Evolutionary conservation across 345 rosid genomes (phyloP), one percentile per base, ranked within the genome.

Genomic region (Cardamine occulta): DNA sequence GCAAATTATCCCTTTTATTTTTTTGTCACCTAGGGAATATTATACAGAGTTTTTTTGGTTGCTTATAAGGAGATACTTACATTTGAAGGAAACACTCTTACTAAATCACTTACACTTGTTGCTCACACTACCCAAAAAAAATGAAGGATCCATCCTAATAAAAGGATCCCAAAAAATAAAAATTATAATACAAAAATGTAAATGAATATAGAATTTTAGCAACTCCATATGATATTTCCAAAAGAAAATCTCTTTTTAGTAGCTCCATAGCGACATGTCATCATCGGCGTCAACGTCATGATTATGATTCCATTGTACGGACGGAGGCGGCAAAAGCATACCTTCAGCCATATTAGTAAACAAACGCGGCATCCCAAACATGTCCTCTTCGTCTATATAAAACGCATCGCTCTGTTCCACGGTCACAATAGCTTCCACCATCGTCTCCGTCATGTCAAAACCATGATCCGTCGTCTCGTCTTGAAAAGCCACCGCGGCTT

Each of bases 291-390:
- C 88, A 31, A 17, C 19, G 1, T 39, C 66, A 39, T 62, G 8
- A 23, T 14, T 23, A 1, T 39, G 6, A 23, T 40, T 62, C 49
- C 66, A 62, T 23, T 62, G 66, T 7, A 23, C 19, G 1, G 51
- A 40, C 7, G 51, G 66, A 4, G 12, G 51, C 0, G 95, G 84
- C 80, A 91, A 34, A 54, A 91, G 66, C 97, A 89, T 85, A 15
- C 84, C 93, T 52, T 84, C 87, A 0, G 97, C 97, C 95, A 91
- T 89, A 56, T 78, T 83, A 8, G 83, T 79, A 32, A 87, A 29
- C 68, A 87, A 63, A 35, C 80, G 82, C 9, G 90, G 91, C 88
- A 88, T 84, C 34, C 87, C 87, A 45, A 89, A 88, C n/a, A 73
- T 80, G 6, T 58, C 84, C 62, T 91, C 95, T 15, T 91, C 84